These are phyloP conservation scores for Leishmania turanica DNA, from an alignment of 208 protist genomes.

Conservation along the genomic window DNA sequence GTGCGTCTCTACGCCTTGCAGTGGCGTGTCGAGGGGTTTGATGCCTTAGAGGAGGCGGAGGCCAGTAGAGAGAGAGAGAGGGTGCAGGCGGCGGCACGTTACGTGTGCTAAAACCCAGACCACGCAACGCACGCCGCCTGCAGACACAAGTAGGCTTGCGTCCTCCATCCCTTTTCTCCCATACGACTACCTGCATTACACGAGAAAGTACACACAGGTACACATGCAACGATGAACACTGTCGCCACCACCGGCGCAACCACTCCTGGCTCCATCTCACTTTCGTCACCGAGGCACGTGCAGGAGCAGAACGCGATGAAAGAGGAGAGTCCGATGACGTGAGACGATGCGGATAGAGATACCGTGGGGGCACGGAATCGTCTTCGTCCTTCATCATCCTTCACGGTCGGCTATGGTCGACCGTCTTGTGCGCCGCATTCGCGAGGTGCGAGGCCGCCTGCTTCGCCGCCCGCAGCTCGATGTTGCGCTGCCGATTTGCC, in stretches of 20 bases:
- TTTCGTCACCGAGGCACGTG: neutral
- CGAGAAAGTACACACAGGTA: neutral
- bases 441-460: constrained; percentile 44
- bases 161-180: neutral
- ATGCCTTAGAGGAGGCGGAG: neutral
- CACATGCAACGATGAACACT: neutral
- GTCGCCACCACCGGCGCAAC: too few relatives aligned
- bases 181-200: neutral
- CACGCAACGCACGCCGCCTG: neutral
- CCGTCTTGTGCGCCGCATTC: constrained; percentile 31
- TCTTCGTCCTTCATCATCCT: neutral
- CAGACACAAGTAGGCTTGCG: neutral
- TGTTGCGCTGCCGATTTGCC: constrained; percentile 62
- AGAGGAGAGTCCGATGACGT: neutral
- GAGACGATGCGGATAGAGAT: neutral
- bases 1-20: neutral
- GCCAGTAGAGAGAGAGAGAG: neutral
- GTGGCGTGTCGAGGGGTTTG: neutral
- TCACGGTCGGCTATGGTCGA: constrained; percentile 1
- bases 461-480: constrained; percentile 51
- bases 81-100: neutral
- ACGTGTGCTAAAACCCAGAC: neutral
- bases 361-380: neutral
- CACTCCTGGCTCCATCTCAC: neutral
- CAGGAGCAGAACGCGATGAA: neutral